Evolutionary conservation across 2,329 filamentous ascomycete species (phyloP).

Genomic region (Xenosphaeropsis pyriputrescens): DNA sequence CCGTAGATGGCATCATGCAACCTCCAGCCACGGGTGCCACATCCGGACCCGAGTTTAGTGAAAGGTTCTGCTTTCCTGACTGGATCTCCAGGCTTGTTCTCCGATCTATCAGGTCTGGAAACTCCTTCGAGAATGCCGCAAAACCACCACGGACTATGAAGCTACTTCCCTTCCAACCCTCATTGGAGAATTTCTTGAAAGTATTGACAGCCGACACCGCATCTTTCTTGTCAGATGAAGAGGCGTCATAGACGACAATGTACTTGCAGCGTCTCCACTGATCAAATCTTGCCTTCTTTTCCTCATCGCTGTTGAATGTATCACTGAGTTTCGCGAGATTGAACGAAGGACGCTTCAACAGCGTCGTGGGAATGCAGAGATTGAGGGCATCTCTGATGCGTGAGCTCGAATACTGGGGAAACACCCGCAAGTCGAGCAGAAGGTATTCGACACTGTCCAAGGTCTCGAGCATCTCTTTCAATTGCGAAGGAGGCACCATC

Average conservation of each 20-base stretch:
- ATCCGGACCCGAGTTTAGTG: constrained; percentile 29
- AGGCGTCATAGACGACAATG: constrained; percentile 79
- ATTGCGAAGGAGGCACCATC: constrained; percentile 36
- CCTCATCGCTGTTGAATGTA: constrained; percentile 61
- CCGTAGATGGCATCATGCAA: constrained; percentile 60
- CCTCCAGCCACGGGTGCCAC: constrained; percentile 77
- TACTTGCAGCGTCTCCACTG: constrained; percentile 60
- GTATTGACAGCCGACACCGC: constrained; percentile 71
- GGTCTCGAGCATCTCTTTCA: constrained; percentile 39
- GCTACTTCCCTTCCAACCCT: constrained; percentile 62
- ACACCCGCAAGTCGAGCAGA: constrained; percentile 74
- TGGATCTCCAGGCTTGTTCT: constrained; percentile 21
- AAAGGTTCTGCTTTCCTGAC: constrained; percentile 29
- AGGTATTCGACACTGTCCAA: constrained; percentile 28
- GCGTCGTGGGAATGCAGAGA: constrained; percentile 85
- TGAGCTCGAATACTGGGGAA: constrained; percentile 63
- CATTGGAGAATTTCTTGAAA: constrained; percentile 79
- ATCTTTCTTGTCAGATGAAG: constrained; percentile 66
- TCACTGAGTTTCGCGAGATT: constrained; percentile 77
- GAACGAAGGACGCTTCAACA: constrained; percentile 83
- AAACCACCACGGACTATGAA: constrained; percentile 77
- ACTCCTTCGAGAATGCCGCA: constrained; percentile 51
- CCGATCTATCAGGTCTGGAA: constrained; percentile 47
- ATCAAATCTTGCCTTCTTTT: constrained; percentile 54
- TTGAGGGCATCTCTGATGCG: constrained; percentile 74